Percentiles rank a stretch among this genome's conserved stretches.
phyloP scores from a whole-genome alignment of 169 alveolate species.

The Plasmodium yoelii region DNA sequence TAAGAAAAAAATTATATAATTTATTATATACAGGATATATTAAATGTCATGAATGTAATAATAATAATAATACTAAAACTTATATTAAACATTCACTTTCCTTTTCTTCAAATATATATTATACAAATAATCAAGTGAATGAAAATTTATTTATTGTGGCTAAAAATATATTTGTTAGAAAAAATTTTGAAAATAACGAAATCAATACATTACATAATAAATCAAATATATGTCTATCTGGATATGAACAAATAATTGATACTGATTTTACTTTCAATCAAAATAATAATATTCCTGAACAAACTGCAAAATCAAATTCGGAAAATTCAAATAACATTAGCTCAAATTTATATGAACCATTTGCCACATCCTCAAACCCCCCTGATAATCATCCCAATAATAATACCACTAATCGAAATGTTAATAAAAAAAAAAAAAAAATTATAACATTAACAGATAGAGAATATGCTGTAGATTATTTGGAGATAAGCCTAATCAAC shows the following conservation, averaged over 20 bases:
- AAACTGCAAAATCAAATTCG: not conserved
- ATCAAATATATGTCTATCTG: slow-evolving; percentile 38
- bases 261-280: no score
- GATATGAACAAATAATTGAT: not conserved
- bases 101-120: slow-evolving; percentile 30
- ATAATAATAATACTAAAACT: slow-evolving; percentile 24
- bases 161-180: slow-evolving; percentile 57
- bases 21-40: slow-evolving; percentile 55
- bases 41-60: slow-evolving; percentile 67
- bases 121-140: slow-evolving; percentile 35
- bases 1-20: slow-evolving; percentile 68
- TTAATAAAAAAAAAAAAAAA: slow-evolving; percentile 22
- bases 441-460: slow-evolving; percentile 22
- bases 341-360: not conserved
- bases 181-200: slow-evolving; percentile 50
- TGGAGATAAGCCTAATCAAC: slow-evolving; percentile 56
- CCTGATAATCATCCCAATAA: not conserved
- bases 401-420: not conserved
- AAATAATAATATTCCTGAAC: no score
- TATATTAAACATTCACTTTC: slow-evolving; percentile 63
- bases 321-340: not conserved
- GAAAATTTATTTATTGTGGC: slow-evolving; percentile 52
- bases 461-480: slow-evolving; percentile 68
- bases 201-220: slow-evolving; percentile 51
- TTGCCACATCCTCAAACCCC: not conserved